Evolutionary conservation across 495 filamentous ascomycete species (phyloP).

Genomic region (Xylaria curta): DNA sequence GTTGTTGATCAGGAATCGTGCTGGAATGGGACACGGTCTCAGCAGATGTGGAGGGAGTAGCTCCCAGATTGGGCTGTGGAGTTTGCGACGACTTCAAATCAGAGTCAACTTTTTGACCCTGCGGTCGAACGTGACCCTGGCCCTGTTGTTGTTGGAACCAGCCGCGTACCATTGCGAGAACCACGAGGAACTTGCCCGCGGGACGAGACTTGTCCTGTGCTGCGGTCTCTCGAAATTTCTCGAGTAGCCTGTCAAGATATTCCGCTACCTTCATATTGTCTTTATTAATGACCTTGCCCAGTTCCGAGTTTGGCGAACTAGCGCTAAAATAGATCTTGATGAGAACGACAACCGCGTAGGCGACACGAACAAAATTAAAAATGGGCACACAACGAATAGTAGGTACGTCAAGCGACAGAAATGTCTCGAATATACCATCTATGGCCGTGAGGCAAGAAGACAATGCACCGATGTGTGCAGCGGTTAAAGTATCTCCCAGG

Average conservation of each 20-base stretch:
- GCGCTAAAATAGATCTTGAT: constrained; percentile 89
- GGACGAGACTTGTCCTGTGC: constrained; percentile 70
- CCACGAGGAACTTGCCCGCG: constrained; percentile 76
- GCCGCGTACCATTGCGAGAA: constrained; percentile 73
- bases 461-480: constrained; percentile 74
- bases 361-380: constrained; percentile 75
- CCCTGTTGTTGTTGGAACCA: constrained; percentile 60
- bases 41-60: constrained; percentile 7
- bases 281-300: constrained; percentile 78
- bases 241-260: constrained; percentile 71
- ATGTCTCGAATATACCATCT: constrained; percentile 75
- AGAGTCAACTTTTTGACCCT: constrained; percentile 20
- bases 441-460: constrained; percentile 73
- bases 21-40: constrained; percentile 21
- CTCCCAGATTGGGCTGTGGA: constrained; percentile 11
- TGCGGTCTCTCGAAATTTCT: constrained; percentile 69
- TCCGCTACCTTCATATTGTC: constrained; percentile 76
- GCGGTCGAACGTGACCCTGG: constrained; percentile 33
- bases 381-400: constrained; percentile 76
- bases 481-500: constrained; percentile 55
- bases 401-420: constrained; percentile 64
- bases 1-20: constrained; percentile 20
- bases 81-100: constrained; percentile 1
- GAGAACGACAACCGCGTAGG: constrained; percentile 82
- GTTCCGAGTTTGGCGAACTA: constrained; percentile 66